Base-by-base conservation (phyloP, 805 yeast species). In the Dipodascopsis tothii region DNA sequence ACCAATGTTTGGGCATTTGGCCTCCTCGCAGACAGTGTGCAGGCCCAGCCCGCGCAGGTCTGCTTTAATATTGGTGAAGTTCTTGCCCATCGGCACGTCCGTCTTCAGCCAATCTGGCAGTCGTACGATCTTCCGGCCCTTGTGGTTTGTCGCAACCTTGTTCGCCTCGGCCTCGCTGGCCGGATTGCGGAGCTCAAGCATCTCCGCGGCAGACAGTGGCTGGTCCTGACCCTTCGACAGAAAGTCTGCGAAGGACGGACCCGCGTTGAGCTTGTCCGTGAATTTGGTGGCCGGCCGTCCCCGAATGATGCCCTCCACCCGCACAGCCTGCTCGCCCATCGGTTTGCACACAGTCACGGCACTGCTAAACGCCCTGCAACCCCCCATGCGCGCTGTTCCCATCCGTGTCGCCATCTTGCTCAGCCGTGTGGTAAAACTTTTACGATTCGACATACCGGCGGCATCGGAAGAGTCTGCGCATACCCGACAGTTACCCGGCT, bases 1-100 rank as follows among this genome's bases (percentile, higher is more conserved):
- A 41, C 97, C 96, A 50, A 92, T 92, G 63, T 92, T 92, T n/a
- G 99, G 99, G 66, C 99, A 92, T 60, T 92, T 81, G 3, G 98
- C 98, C 60, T 92, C 98, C 65, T 92, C 97, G 66, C 99, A 92
- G 23, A 92, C 99, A 0, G 99, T 92, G 30, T 95, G 82, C 40
- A 92, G 69, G 52, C 86, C 85, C 48, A 92, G 69, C 46, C 94
- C 96, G 48, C 86, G 73, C 27, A 92, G 80, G 60, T 92, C 99
- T 38, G 77, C 74, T 60, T 90, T 87, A 55, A 92, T 70, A 54
- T 78, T 80, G 56, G 80, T 80, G 63, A 77, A 92, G 21, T 83
- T 80, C 51, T 79, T 73, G 36, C 99, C 99, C 67, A 84, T 85
- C n/a, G 98, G 98, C 50, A 92, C 90, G 2, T 94, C 94, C 2